Percentiles rank a stretch among this genome's conserved stretches.
These are phyloP conservation scores for Sordariomycetes sp. DNA, from an alignment of 2,329 filamentous ascomycete genomes.

Conservation along the genomic window DNA sequence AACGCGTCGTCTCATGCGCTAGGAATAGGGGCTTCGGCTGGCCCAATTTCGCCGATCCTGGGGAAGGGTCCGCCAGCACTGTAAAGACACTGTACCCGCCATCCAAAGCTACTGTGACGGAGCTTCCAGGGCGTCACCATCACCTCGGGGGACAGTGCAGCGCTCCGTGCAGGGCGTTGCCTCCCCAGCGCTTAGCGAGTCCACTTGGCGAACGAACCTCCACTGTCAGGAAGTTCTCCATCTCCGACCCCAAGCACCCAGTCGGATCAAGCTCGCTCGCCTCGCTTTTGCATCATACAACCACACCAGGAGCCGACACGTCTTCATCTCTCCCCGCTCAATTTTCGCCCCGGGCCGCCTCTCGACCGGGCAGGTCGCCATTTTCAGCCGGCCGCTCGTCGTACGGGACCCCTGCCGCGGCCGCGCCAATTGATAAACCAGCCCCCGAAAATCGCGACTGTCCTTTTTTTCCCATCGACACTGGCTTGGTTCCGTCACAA, in stretches of 20 bases:
- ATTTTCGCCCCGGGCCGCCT: background rate
- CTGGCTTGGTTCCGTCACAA: background rate
- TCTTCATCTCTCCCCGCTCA: background rate
- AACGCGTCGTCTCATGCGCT: background rate
- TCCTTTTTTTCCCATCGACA: background rate
- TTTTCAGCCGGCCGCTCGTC: background rate
- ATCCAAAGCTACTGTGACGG: background rate
- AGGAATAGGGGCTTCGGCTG: background rate
- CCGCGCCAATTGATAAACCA: slow-evolving; percentile 2
- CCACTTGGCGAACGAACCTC: background rate
- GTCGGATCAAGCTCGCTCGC: slow-evolving; percentile 1
- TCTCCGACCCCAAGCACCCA: background rate
- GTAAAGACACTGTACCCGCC: background rate
- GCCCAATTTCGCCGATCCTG: background rate
- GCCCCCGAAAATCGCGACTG: slow-evolving; percentile 4
- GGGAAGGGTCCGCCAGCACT: background rate
- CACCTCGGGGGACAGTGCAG: background rate
- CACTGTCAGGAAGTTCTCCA: background rate
- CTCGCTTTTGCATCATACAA: slow-evolving; percentile 1
- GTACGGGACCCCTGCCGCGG: slow-evolving; percentile 1
- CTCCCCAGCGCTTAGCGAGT: background rate
- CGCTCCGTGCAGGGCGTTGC: background rate
- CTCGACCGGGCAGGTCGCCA: slow-evolving; percentile 1
- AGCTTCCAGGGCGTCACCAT: background rate
- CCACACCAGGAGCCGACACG: slow-evolving; percentile 3